Evolutionary conservation across 2,329 filamentous ascomycete genomes (phyloP).

Genomic region (Cordyceps farinosa): DNA sequence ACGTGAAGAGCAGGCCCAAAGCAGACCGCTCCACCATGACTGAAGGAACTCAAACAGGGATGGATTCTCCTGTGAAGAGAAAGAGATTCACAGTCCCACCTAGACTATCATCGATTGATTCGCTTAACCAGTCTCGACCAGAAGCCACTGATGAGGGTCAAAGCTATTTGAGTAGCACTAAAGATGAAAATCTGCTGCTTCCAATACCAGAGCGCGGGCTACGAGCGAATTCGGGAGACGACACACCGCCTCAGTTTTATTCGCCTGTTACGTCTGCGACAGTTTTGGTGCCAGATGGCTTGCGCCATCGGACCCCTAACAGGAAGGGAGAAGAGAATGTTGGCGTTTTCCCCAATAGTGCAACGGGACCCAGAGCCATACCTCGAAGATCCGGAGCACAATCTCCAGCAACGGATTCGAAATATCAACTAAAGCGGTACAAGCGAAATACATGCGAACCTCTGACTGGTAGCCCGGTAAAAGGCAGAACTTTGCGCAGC

Average conservation of each 20-base stretch:
- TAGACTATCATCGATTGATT: conserved; percentile 12
- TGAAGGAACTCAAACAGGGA: not conserved
- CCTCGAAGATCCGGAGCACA: not conserved
- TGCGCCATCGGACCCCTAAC: not conserved
- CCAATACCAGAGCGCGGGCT: not conserved
- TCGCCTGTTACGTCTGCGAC: not conserved
- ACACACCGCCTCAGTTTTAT: conserved; percentile 7
- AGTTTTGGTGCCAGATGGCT: too few relatives aligned
- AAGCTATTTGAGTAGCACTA: not conserved
- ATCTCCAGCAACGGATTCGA: conserved; percentile 15
- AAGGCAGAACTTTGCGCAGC: not conserved
- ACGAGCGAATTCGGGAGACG: not conserved
- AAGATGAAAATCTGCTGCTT: not conserved
- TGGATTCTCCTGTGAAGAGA: not conserved
- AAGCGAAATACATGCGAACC: conserved; percentile 5
- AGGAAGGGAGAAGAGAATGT: not conserved
- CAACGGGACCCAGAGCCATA: not conserved
- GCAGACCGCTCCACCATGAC: not conserved
- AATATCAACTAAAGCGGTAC: conserved; percentile 13
- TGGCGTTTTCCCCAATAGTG: not conserved
- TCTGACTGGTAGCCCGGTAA: conserved; percentile 2
- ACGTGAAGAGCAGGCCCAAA: not conserved
- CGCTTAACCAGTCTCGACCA: not conserved
- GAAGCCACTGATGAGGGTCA: not conserved
- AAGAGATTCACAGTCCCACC: conserved; percentile 12